Conservation (phyloP, 2,329 filamentous ascomycete genomes). For the Achaetomium macrosporum region DNA sequence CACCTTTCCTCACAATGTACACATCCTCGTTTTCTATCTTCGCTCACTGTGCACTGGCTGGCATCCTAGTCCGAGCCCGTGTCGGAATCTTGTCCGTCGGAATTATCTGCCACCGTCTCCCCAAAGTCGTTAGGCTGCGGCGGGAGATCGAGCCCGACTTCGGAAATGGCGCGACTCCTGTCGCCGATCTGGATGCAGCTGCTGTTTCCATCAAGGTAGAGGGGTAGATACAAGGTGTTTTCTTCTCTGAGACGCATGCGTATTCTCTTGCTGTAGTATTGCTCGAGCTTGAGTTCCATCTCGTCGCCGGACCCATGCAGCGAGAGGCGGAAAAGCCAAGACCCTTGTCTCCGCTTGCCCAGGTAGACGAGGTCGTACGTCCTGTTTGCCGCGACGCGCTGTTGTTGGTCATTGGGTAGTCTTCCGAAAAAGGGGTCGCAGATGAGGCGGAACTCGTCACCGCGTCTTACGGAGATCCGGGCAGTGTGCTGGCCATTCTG, state of each 20-base stretch:
- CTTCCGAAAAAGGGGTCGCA: neutral
- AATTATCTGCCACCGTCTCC: neutral
- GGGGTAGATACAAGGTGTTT: neutral
- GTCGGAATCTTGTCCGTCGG: too few species aligned
- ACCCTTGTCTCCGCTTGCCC: neutral
- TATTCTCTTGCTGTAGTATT: neutral
- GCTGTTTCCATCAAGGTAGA: neutral
- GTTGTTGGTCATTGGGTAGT: neutral
- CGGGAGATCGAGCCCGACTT: neutral
- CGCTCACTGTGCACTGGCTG: too few species aligned
- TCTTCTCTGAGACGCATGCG: neutral
- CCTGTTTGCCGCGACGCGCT: neutral
- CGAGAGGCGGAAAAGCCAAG: neutral
- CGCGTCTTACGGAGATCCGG: neutral
- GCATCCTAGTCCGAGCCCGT: too few species aligned
- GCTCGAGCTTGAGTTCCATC: neutral
- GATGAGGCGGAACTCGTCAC: neutral
- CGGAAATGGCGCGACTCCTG: neutral
- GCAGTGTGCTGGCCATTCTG: neutral
- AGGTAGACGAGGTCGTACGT: neutral
- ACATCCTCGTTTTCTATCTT: too few species aligned
- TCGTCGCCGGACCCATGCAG: neutral
- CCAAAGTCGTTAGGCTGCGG: neutral
- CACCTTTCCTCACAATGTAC: too few species aligned
- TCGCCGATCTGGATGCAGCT: neutral